Evolutionary conservation across 257 asterid species (phyloP).

Genomic region (Primulina eburnea): DNA sequence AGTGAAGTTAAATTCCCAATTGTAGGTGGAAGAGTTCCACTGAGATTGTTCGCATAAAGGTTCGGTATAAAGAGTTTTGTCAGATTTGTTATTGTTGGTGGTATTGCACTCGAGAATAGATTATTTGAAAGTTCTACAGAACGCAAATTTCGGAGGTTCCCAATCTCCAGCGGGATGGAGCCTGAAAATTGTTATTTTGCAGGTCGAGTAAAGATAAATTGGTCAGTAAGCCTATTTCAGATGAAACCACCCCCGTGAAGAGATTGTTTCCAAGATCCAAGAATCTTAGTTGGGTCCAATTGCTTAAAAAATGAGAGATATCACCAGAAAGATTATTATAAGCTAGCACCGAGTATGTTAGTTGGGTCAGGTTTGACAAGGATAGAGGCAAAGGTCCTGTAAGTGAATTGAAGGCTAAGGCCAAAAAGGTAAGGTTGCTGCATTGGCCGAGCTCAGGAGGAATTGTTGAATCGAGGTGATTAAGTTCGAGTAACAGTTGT

Average conservation of each 20-base stretch:
- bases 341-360: conserved; percentile 50
- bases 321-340: conserved; percentile 61
- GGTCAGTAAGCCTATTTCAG: conserved; percentile 51
- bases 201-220: conserved; percentile 37
- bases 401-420: conserved; percentile 38
- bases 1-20: conserved; percentile 17
- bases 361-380: conserved; percentile 48
- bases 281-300: conserved; percentile 56
- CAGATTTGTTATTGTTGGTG: conserved; percentile 51
- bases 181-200: conserved; percentile 51
- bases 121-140: conserved; percentile 43
- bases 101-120: conserved; percentile 60
- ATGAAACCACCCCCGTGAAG: conserved; percentile 56
- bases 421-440: conserved; percentile 35
- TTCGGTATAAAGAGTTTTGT: conserved; percentile 34
- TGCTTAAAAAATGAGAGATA: conserved; percentile 41
- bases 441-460: conserved; percentile 52
- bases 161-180: conserved; percentile 51
- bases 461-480: conserved; percentile 36
- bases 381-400: conserved; percentile 68
- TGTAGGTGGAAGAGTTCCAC: too few species aligned
- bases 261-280: conserved; percentile 54
- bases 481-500: conserved; percentile 27
- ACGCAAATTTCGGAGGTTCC: conserved; percentile 38
- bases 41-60: conserved; percentile 20